Base-by-base conservation (phyloP, 1,284 basidiomycete species). In the Pyrrhoderma lamaoense region DNA sequence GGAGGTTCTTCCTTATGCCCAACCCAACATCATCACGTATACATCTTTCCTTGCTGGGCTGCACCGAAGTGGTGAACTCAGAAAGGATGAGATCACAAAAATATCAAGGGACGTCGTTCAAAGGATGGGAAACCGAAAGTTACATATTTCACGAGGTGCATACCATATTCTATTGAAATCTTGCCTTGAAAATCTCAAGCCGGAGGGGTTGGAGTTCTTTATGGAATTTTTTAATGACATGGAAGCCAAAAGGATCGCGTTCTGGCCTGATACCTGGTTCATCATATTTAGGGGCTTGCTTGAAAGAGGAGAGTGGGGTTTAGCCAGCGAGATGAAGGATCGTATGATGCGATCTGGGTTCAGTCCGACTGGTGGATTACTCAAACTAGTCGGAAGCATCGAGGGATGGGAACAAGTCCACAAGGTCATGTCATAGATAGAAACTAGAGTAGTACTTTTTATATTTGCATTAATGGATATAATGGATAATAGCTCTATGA, bases 151-250 rank as follows among this genome's bases (percentile, higher is more conserved):
- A 56, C 68, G 76, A 37, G 71, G 77, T 23, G 79, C 79, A n/a
- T 92, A 87, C 67, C 83, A 92, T 61, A 75, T 84, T 55, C 69
- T 93, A 42, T 74, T 93, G 54, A 75, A 74, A 51, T 77, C 81
- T 11, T 77, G 77, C 56, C 65, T 89, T 53, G 70, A 73, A 45
- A 75, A 75, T 56, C 65, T 68, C 5, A 67, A 69, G 13, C 63
- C 67, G 8, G 68, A 73, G 27, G 80, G 79, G 14, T 60, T 81
- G 37, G 62, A 72, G 52, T 68, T 74, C 57, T 86, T 80, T 14
- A 65, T 88, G 54, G 62, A 61, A 43, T 80, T 85, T 60, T 85
- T 86, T 65, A 70, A 71, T 51, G 75, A 81, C 56, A 89, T 92
- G 86, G 63, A 67, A 52, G 62, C 65, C 56, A 65, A 68, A 51